These are phyloP conservation scores for Aphanocladium album DNA, from an alignment of 2,329 filamentous ascomycete species.

Conservation along the genomic window DNA sequence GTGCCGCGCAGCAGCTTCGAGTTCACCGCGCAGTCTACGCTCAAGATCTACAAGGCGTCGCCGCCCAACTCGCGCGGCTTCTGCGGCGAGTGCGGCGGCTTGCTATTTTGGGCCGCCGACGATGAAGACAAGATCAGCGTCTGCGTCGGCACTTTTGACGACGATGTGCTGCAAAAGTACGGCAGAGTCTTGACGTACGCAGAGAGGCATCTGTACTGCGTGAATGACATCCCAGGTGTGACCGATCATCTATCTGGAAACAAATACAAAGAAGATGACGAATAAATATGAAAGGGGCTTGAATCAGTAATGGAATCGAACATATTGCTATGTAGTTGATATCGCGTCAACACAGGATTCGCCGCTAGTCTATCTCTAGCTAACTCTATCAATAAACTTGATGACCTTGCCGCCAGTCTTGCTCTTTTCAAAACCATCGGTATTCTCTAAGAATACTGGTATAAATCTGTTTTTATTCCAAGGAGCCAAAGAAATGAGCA, in stretches of 20 bases:
- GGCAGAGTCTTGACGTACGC: slow-evolving; percentile 35
- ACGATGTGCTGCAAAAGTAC: slow-evolving; percentile 35
- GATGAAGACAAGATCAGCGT: slow-evolving; percentile 26
- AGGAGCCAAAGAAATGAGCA: slow-evolving; percentile 20
- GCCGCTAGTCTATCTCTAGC: too few species aligned
- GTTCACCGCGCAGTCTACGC: slow-evolving; percentile 29
- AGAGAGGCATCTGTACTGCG: slow-evolving; percentile 36
- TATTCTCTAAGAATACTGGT: slow-evolving; percentile 30
- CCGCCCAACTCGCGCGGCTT: slow-evolving; percentile 39
- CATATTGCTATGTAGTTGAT: too few species aligned
- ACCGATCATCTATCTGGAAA: slow-evolving; percentile 36
- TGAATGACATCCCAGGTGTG: slow-evolving; percentile 43
- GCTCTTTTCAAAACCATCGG: slow-evolving; percentile 25
- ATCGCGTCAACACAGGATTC: too few species aligned
- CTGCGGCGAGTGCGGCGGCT: slow-evolving; percentile 44
- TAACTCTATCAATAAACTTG: slow-evolving; percentile 19
- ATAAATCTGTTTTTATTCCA: slow-evolving; percentile 26
- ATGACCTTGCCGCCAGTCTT: slow-evolving; percentile 23
- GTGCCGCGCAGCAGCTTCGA: slow-evolving; percentile 31
- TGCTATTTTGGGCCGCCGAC: slow-evolving; percentile 41
- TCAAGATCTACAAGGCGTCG: slow-evolving; percentile 37
- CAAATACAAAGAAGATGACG: slow-evolving; percentile 19
- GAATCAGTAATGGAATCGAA: too few species aligned
- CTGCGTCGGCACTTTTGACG: slow-evolving; percentile 41
- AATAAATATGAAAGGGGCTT: too few species aligned